A percentile compares a stretch with the other conserved stretches of the same genome.
Evolutionary conservation across 2,329 filamentous ascomycete species (phyloP).

Genomic region (Colletotrichum musae): DNA sequence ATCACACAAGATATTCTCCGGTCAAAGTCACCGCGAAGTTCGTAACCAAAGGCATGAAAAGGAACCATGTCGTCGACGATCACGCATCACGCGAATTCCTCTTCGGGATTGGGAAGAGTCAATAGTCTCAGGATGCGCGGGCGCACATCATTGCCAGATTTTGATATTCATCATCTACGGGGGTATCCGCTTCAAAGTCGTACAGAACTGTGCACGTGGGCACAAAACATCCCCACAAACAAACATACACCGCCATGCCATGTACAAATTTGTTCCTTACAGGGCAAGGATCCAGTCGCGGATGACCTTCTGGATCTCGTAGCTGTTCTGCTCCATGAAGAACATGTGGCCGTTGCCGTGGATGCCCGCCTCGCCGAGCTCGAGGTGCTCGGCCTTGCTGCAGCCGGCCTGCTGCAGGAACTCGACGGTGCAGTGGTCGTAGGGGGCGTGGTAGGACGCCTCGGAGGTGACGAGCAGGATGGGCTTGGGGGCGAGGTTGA

Average conservation of each 20-base stretch:
- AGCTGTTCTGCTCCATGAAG: slow-evolving; percentile 64
- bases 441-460: slow-evolving; percentile 61
- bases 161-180: slow-evolving; percentile 31
- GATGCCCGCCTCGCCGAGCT: slow-evolving; percentile 55
- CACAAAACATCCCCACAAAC: neutral
- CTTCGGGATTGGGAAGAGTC: neutral
- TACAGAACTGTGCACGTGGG: slow-evolving; percentile 13
- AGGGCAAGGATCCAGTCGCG: slow-evolving; percentile 44
- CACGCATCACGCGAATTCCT: neutral
- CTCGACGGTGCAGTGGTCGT: slow-evolving; percentile 59
- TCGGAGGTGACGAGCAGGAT: slow-evolving; percentile 58
- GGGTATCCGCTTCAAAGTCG: slow-evolving; percentile 30
- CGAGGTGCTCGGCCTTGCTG: slow-evolving; percentile 50
- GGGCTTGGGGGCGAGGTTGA: slow-evolving; percentile 52
- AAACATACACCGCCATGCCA: neutral
- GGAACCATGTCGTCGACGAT: neutral
- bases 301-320: slow-evolving; percentile 50
- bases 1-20: neutral
- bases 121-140: neutral
- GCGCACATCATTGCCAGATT: slow-evolving; percentile 22
- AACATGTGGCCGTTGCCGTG: slow-evolving; percentile 64
- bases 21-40: neutral
- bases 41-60: neutral
- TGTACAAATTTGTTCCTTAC: slow-evolving; percentile 2
- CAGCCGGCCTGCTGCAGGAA: slow-evolving; percentile 61